Conservation (phyloP, 2,329 filamentous ascomycete genomes). For the Xylaria sp. region DNA sequence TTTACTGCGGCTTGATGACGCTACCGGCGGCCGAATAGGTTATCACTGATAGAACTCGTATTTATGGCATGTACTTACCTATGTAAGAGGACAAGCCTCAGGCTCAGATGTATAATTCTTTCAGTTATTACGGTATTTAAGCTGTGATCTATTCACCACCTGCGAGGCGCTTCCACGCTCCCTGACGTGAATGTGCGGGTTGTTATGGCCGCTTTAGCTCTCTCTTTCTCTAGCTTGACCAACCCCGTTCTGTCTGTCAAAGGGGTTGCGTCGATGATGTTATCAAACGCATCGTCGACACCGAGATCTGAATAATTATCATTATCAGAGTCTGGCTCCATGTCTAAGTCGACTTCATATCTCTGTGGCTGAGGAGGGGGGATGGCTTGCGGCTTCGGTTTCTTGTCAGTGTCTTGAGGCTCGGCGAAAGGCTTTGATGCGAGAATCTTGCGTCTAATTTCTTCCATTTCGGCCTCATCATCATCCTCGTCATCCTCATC, state of each 20-base stretch:
- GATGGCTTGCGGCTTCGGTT: conserved; percentile 72
- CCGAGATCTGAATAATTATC: conserved; percentile 60
- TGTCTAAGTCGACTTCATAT: conserved; percentile 70
- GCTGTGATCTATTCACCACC: conserved; percentile 51
- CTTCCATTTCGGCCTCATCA: conserved; percentile 82
- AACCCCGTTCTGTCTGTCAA: conserved; percentile 85
- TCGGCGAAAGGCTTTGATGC: conserved; percentile 89
- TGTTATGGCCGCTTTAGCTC: conserved; percentile 58
- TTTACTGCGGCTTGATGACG: no score
- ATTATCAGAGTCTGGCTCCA: conserved; percentile 77
- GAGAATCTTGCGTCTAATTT: conserved; percentile 88
- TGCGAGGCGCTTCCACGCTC: conserved; percentile 59
- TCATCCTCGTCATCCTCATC: conserved; percentile 76
- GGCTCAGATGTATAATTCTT: not conserved
- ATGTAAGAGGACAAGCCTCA: not conserved
- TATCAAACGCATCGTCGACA: conserved; percentile 85
- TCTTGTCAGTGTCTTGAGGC: conserved; percentile 54
- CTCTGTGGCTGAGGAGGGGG: conserved; percentile 62
- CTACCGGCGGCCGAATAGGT: no score
- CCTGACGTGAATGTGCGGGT: conserved; percentile 64
- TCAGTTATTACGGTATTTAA: conserved; percentile 5
- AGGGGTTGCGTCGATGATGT: conserved; percentile 90
- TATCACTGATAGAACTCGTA: no score
- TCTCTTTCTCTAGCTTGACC: conserved; percentile 65
- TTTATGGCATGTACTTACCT: conserved; percentile 25